Evolutionary conservation across 495 filamentous ascomycete genomes (phyloP), one percentile per base, ranked within the genome.

Genomic region (Tuber borchii): DNA sequence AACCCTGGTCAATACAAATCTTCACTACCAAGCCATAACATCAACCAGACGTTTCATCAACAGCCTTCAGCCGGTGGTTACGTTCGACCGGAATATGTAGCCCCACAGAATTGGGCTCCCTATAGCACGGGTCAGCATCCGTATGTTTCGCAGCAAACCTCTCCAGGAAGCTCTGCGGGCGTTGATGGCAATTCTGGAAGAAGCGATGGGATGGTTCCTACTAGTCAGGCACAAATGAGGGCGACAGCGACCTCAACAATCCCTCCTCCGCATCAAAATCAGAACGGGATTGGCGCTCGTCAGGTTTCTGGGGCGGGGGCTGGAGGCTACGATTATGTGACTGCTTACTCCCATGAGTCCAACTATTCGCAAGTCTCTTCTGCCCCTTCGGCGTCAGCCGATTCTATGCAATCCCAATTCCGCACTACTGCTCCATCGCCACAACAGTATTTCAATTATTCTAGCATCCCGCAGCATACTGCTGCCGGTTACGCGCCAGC

Each of bases 11-110:
- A 65, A 34, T 65, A 65, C 56, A 65, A 65, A 65, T 12, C 56
- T 65, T 65, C 56, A 34, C 56, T 65, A 65, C 56, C 56, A 34
- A 65, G 56, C 56, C 56, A 65, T 65, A 65, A 65, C 26, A 65
- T 65, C 56, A 65, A 65, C 14, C 56, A 65, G 26, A 65, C 56
- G 26, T 65, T 65, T 65, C 56, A 65, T 65, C 56, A 65, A 65
- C 56, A 65, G 1, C 56, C 56, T 31, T 65, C 19, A 31, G 56
- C 56, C 1, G 56, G 56, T 34, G 56, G 56, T 2, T 65, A 65
- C 26, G 56, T 65, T 34, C 56, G 56, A 19, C 56, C 56, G 14
- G 56, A 65, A 65, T 65, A 65, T 65, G 56, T 65, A 65, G 56
- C 56, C 16, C 56, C 56, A 34, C 56, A 65, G 56, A 65, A 65